Base-by-base conservation (phyloP, 1,139 yeast genomes). In the Wickerhamomyces sp. region DNA sequence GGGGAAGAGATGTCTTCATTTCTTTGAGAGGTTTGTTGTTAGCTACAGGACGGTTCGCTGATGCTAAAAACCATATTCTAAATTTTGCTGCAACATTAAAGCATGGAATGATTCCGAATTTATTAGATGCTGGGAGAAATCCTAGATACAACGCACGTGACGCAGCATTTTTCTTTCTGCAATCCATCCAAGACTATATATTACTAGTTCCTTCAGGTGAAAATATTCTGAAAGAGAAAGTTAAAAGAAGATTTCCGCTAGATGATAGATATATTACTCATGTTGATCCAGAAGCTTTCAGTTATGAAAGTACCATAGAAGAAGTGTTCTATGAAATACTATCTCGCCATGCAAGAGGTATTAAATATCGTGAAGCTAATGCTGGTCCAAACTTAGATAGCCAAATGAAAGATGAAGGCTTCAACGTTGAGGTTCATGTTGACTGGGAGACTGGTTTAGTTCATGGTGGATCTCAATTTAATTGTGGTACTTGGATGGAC, bases 401-500 rank as follows among this genome's bases (percentile, higher is more conserved):
- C 33, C 97, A 92, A 58, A 92, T 92, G 98, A 77, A 68, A 38
- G 92, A 83, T 59, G 87, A 85, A 55, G 98, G 98, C 0, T 92
- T 92, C 67, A 83, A 92, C 58, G 94, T 90, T 31, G 74, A 78
- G 47, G 76, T 88, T 2, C 58, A 65, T 42, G 89, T 90, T 43
- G 97, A 92, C 59, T 92, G 97, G 97, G 56, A 67, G 0, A 89
- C 85, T 20, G 98, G 98, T 0, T 66, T 92, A 34, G 69, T 90
- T 6, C 85, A 80, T 61, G 98, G 98, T 35, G 98, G 98, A 2
- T 86, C 87, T 39, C 95, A 85, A 59, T 76, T 66, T 60, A 92
- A 92, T 57, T 92, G 98, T 67, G 98, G 98, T 18, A 92, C 98
- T 0, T 92, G 98, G 98, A 92, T 90, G 97, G 98, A 92, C 64